phyloP scores from a whole-genome alignment of 192 early-diverging fungal species.

The Coemansia sp. region DNA sequence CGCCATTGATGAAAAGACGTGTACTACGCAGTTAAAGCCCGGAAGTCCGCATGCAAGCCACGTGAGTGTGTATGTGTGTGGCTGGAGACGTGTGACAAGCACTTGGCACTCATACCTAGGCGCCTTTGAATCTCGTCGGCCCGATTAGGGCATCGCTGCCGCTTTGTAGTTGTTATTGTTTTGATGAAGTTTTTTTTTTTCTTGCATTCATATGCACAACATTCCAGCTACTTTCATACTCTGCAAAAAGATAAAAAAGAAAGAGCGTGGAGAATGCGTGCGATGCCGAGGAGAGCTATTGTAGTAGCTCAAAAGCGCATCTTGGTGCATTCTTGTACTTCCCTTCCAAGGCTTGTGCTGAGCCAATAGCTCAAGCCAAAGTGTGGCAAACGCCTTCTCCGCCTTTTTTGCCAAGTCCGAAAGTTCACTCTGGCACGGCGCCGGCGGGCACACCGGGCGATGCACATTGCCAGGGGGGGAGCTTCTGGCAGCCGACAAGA shows the following conservation, averaged over 20 bases:
- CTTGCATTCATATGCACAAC: neutral
- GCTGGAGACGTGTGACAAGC: neutral
- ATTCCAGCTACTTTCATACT: slow-evolving; percentile 4
- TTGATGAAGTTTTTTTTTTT: neutral
- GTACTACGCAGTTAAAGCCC: neutral
- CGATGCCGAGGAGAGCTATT: neutral
- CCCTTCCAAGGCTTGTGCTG: neutral
- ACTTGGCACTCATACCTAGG: neutral
- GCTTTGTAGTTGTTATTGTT: neutral
- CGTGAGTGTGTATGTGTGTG: slow-evolving; percentile 2
- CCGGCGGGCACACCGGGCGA: neutral
- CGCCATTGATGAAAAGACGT: neutral
- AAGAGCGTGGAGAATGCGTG: slow-evolving; percentile 3
- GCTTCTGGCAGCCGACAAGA: neutral
- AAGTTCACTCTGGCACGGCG: neutral
- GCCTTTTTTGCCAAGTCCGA: neutral
- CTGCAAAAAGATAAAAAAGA: neutral
- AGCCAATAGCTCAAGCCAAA: neutral
- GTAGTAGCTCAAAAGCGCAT: neutral
- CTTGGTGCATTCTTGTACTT: neutral
- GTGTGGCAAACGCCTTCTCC: neutral
- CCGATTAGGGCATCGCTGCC: slow-evolving; percentile 3
- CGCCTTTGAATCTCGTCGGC: neutral
- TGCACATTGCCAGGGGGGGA: neutral
- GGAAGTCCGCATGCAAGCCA: neutral